A percentile compares a stretch with the other conserved stretches of the same genome.
Conservation (phyloP, 1,139 yeast species). For the Lodderomyces margitis region DNA sequence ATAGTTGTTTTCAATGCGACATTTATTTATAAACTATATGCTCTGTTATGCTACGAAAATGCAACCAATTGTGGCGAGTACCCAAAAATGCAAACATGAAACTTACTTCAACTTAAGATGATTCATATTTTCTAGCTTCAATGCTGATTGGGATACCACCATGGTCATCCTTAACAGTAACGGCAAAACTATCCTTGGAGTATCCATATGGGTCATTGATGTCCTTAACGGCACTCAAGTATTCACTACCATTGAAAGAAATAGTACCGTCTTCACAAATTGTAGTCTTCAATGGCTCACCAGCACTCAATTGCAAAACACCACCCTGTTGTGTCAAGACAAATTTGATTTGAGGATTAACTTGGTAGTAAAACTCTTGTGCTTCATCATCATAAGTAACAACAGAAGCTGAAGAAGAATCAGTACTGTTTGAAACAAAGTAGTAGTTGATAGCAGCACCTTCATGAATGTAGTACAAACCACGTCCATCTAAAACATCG, state of each 20-base stretch:
- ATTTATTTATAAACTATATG: no score
- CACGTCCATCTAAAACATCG: constrained; percentile 23
- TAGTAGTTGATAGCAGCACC: constrained; percentile 57
- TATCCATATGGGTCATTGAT: constrained; percentile 43
- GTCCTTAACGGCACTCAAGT: constrained; percentile 40
- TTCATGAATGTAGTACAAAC: constrained; percentile 40
- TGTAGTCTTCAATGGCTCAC: constrained; percentile 15
- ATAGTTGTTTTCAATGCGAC: no score
- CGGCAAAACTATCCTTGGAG: constrained; percentile 28
- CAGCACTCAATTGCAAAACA: constrained; percentile 17
- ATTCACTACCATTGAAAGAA: constrained; percentile 27
- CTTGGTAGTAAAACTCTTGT: constrained; percentile 3
- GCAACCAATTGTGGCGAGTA: no score
- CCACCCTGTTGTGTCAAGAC: constrained; percentile 3
- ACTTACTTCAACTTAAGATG: neutral
- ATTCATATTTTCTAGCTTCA: constrained; percentile 11
- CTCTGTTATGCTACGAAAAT: no score
- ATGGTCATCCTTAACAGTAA: constrained; percentile 17
- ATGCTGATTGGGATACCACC: constrained; percentile 24
- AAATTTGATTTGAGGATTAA: constrained; percentile 5
- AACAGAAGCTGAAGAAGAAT: constrained; percentile 5
- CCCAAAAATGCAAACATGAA: no score
- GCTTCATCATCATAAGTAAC: constrained; percentile 42
- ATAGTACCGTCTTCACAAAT: constrained; percentile 24
- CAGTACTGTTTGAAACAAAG: constrained; percentile 22